Percentiles rank a stretch among this genome's conserved stretches.
phyloP scores from a whole-genome alignment of 305 asterid genomes.

The Fraxinus ornus region DNA sequence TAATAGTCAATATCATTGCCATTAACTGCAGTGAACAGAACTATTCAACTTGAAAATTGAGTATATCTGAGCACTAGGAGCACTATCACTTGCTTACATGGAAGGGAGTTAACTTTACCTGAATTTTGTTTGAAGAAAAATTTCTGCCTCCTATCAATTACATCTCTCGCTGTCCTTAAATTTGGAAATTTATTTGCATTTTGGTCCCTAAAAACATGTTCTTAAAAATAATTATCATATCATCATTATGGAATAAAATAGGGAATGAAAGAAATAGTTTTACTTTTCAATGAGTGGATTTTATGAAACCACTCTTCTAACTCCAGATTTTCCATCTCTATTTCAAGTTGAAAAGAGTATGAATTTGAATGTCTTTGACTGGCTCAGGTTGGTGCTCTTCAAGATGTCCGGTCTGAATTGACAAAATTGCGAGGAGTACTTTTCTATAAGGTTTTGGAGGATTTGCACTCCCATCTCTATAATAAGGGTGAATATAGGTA shows the following conservation, averaged over 20 bases:
- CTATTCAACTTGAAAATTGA: constrained; percentile 14
- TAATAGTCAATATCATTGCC: constrained; percentile 5
- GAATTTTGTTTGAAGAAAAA: constrained; percentile 15
- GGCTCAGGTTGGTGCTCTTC: constrained; percentile 98
- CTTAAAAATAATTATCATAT: constrained; percentile 10
- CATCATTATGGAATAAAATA: constrained; percentile 13
- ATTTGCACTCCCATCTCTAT: constrained; percentile 94
- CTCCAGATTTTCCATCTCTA: constrained; percentile 19
- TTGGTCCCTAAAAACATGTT: constrained; percentile 1
- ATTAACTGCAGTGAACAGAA: constrained; percentile 6
- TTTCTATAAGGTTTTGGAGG: constrained; percentile 94
- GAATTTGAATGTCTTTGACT: constrained; percentile 27
- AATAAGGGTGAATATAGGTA: constrained; percentile 96
- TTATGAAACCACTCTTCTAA: not conserved
- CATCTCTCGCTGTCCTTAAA: constrained; percentile 17
- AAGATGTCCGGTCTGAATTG: constrained; percentile 98
- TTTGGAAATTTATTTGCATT: not conserved
- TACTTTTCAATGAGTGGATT: not conserved
- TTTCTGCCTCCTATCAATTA: not conserved
- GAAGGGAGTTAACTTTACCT: not conserved
- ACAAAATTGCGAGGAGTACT: constrained; percentile 85
- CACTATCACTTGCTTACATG: not conserved
- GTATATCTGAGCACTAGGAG: not conserved
- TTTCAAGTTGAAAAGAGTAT: constrained; percentile 31
- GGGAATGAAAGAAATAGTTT: not conserved